A percentile compares a stretch with the other conserved stretches of the same genome.
These are phyloP conservation scores for Oemleria cerasiformis DNA, from an alignment of 306 rosid species.

Conservation along the genomic window DNA sequence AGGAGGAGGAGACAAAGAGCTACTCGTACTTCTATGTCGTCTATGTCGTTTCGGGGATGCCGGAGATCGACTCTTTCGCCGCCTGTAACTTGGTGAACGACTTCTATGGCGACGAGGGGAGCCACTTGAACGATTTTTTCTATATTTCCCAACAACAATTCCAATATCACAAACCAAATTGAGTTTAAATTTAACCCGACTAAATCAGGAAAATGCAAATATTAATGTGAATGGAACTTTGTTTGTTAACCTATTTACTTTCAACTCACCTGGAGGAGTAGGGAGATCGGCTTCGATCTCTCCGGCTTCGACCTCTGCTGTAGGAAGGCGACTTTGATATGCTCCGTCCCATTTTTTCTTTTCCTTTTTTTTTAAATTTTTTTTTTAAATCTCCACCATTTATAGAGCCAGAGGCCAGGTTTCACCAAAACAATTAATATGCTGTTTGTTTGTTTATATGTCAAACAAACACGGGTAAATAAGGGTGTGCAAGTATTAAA, in stretches of 20 bases:
- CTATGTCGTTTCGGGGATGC: constrained; percentile 38
- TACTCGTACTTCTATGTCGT: constrained; percentile 35
- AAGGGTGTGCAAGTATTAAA: too few species aligned
- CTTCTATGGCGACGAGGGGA: constrained; percentile 38
- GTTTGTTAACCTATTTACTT: too few species aligned
- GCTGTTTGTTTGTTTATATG: too few species aligned
- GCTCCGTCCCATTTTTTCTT: constrained; percentile 46
- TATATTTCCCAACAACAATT: not conserved
- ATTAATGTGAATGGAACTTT: not conserved
- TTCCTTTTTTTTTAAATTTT: not conserved
- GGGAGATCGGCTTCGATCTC: constrained; percentile 44
- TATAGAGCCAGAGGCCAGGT: too few species aligned
- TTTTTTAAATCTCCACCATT: too few species aligned
- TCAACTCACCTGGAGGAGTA: constrained; percentile 26
- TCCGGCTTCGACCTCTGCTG: constrained; percentile 39
- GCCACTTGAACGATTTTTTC: constrained; percentile 30
- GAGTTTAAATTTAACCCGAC: not conserved
- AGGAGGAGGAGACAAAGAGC: constrained; percentile 54
- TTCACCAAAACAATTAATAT: too few species aligned
- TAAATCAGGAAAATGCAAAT: not conserved
- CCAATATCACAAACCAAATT: not conserved
- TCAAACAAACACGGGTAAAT: too few species aligned
- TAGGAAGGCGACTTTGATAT: constrained; percentile 54
- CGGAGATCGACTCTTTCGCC: constrained; percentile 45
- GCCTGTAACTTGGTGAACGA: constrained; percentile 37